Evolutionary conservation across 2,329 filamentous ascomycete species (phyloP).

Genomic region (Colletotrichum melonis): DNA sequence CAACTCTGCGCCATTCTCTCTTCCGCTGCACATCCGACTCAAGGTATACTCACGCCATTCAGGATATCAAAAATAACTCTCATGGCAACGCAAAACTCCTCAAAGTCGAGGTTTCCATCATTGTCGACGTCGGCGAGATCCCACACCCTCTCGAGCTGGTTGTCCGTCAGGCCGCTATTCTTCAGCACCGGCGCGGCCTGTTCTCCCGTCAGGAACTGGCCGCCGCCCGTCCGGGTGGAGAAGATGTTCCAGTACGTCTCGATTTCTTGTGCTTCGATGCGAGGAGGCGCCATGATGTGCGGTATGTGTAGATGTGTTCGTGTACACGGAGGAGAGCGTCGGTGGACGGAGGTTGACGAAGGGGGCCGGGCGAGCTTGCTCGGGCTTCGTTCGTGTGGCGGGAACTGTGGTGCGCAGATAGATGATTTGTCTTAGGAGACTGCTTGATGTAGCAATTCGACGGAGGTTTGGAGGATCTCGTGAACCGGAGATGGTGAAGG

Average conservation of each 20-base stretch:
- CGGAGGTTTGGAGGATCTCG: not conserved
- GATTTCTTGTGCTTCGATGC: slow-evolving; percentile 71
- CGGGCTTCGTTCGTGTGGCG: not conserved
- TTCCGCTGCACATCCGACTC: not conserved
- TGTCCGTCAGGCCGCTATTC: slow-evolving; percentile 71
- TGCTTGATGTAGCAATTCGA: not conserved
- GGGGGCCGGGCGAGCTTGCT: slow-evolving; percentile 2
- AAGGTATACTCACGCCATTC: slow-evolving; percentile 77
- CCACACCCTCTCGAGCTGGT: slow-evolving; percentile 96
- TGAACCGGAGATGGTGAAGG: not conserved
- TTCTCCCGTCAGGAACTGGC: slow-evolving; percentile 70
- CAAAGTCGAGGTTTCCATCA: slow-evolving; percentile 97
- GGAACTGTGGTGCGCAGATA: not conserved
- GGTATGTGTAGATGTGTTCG: slow-evolving; percentile 32
- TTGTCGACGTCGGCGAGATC: slow-evolving; percentile 97
- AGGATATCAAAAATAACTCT: slow-evolving; percentile 96
- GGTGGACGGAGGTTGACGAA: not conserved
- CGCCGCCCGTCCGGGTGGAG: slow-evolving; percentile 67
- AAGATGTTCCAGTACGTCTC: slow-evolving; percentile 77
- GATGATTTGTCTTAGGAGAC: not conserved
- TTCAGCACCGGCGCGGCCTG: slow-evolving; percentile 72
- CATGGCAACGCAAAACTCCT: slow-evolving; percentile 99
- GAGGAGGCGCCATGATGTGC: slow-evolving; percentile 67
- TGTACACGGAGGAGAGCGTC: slow-evolving; percentile 6
- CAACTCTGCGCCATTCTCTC: not conserved